phyloP scores from a whole-genome alignment of 495 filamentous ascomycete genomes.

The Halenospora varia region DNA sequence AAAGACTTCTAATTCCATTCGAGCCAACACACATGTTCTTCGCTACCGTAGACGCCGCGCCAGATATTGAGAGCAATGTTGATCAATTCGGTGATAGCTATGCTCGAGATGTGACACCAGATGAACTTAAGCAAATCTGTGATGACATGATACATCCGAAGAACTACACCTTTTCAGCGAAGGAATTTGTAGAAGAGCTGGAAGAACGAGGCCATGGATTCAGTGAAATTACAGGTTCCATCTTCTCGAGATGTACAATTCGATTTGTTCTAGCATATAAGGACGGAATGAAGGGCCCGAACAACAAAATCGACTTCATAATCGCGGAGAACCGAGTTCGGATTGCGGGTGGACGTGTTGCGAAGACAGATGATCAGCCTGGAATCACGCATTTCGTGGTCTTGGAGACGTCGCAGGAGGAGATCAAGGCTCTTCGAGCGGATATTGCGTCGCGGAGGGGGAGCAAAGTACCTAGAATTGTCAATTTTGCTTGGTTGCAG shows the following conservation, averaged over 20 bases:
- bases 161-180: slow-evolving; percentile 17
- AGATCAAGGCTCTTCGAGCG: slow-evolving; percentile 40
- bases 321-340: slow-evolving; percentile 17
- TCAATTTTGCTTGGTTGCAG: slow-evolving; percentile 68
- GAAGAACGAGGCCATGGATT: slow-evolving; percentile 50
- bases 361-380: slow-evolving; percentile 40
- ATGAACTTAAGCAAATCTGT: slow-evolving; percentile 60
- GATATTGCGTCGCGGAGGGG: slow-evolving; percentile 37
- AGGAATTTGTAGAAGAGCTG: slow-evolving; percentile 48
- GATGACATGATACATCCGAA: slow-evolving; percentile 37
- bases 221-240: slow-evolving; percentile 50
- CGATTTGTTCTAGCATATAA: slow-evolving; percentile 40
- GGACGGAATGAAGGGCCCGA: slow-evolving; percentile 14
- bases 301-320: slow-evolving; percentile 25
- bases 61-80: slow-evolving; percentile 44
- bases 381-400: slow-evolving; percentile 66
- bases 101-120: slow-evolving; percentile 59
- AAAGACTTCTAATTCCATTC: slow-evolving; percentile 59
- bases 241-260: slow-evolving; percentile 62
- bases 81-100: slow-evolving; percentile 86
- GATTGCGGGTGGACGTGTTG: slow-evolving; percentile 61
- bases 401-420: slow-evolving; percentile 26
- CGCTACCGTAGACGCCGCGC: slow-evolving; percentile 24
- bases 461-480: slow-evolving; percentile 63
- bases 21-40: slow-evolving; percentile 59